Evolutionary conservation across 306 rosid species (phyloP).

Genomic region (Castanea crenata): DNA sequence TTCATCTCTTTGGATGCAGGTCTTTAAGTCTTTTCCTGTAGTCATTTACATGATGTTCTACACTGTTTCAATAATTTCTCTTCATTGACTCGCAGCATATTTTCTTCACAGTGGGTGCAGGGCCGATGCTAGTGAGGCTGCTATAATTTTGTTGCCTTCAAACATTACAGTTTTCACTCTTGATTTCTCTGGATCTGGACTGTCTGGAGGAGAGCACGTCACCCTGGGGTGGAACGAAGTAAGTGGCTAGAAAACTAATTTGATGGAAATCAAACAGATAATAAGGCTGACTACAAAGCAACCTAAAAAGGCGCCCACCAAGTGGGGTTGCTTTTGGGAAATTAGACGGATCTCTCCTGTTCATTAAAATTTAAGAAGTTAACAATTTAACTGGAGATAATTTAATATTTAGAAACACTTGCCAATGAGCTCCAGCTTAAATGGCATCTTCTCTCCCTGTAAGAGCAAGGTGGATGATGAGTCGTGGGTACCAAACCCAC

Average conservation of each 20-base stretch:
- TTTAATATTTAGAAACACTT: not conserved
- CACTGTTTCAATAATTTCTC: not conserved
- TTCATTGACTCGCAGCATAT: conserved; percentile 32
- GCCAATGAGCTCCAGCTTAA: too few species aligned
- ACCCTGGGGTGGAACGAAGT: conserved; percentile 97
- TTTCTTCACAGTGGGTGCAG: conserved; percentile 82
- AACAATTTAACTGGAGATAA: not conserved
- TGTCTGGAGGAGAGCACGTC: conserved; percentile 96
- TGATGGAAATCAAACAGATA: not conserved
- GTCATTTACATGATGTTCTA: conserved; percentile 5
- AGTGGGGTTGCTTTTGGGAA: not conserved
- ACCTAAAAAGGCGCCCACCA: too few species aligned
- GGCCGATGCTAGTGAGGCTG: conserved; percentile 98
- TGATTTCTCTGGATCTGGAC: conserved; percentile 97
- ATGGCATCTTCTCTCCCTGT: too few species aligned
- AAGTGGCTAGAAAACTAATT: conserved; percentile 36
- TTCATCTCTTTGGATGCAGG: not conserved
- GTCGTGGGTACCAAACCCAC: too few species aligned
- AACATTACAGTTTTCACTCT: conserved; percentile 90
- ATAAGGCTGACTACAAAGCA: too few species aligned
- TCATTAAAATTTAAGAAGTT: not conserved
- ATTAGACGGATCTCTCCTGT: not conserved
- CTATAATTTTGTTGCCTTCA: conserved; percentile 86
- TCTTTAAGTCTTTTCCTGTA: conserved; percentile 9
- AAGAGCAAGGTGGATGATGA: too few species aligned